These are phyloP conservation scores for Yamadazyma triangularis DNA, from an alignment of 1,139 yeast genomes.

Conservation along the genomic window DNA sequence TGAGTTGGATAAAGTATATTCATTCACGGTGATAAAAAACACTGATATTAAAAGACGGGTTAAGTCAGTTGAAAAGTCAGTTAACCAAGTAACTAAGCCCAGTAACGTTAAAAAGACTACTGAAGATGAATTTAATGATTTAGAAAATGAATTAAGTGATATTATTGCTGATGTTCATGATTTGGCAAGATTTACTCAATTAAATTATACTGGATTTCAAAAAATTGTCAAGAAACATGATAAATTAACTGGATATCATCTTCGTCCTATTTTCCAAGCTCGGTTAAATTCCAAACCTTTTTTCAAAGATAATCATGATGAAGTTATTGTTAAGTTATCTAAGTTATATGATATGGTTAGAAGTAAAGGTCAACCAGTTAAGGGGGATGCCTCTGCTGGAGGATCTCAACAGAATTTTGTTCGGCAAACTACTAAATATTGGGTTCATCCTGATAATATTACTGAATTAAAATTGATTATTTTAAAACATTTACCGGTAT, in stretches of 20 bases:
- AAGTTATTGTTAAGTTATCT: constrained; percentile 81
- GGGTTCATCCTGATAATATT: constrained; percentile 99
- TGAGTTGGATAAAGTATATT: constrained; percentile 86
- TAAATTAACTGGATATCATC: constrained; percentile 75
- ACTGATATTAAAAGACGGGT: constrained; percentile 80
- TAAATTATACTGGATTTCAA: constrained; percentile 94
- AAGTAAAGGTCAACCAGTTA: constrained; percentile 90
- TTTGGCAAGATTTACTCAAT: constrained; percentile 84
- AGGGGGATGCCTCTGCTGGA: constrained; percentile 94
- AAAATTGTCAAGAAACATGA: constrained; percentile 96
- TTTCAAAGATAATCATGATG: constrained; percentile 91
- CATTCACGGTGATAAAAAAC: constrained; percentile 82
- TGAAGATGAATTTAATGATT: constrained; percentile 84
- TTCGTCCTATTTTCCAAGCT: constrained; percentile 90
- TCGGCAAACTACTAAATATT: constrained; percentile 95
- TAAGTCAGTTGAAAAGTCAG: constrained; percentile 71
- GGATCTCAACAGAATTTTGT: constrained; percentile 97
- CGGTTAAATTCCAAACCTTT: constrained; percentile 91
- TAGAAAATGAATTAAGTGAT: constrained; percentile 88
- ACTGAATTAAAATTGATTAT: constrained; percentile 94
- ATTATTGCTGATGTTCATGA: constrained; percentile 97
- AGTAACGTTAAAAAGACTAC: constrained; percentile 31
- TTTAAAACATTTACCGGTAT: constrained; percentile 90
- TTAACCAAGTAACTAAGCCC: constrained; percentile 51
- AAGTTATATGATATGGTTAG: constrained; percentile 88